Evolutionary conservation across 176 grass and related monocot species (phyloP), one percentile per base, ranked within the genome.

Genomic region (Triticum urartu): DNA sequence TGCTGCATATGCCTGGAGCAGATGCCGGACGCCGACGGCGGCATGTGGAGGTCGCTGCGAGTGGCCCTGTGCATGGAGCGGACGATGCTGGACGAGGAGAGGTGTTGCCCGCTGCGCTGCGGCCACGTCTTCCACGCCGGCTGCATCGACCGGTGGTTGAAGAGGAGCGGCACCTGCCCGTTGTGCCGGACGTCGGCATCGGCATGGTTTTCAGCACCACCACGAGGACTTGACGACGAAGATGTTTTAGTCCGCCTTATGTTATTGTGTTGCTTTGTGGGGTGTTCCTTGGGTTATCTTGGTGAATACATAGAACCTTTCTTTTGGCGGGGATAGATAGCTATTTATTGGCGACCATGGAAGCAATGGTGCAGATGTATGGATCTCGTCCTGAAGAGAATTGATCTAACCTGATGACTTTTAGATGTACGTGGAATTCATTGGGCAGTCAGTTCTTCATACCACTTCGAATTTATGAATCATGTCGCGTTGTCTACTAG

Each of bases 131-230:
- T 87, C 54, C 85, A 87, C 67, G 66, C 56, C 65, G 52, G 2
- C 1, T 87, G 67, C 38, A 65, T 79, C 21, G 77, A 73, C 67
- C 17, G 15, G 77, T 86, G 85, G 85, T 25, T 80, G 21, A 72
- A 20, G 64, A 72, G 52, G 64, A 72, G 54, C 52, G 6, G 15
- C 14, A 86, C 75, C 64, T 86, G 84, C 84, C 76, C 84, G 10
- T 38, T 17, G 25, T 72, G 76, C 65, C 76, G 64, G 35, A 38
- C 1, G 64, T 50, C 76, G 64, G 50, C 48, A 66, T 20, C 12
- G 36, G 35, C 5, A 6, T 9, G 39, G 35, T 5, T 43, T 43
- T 43, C 42, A 43, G 10, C 42, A 11, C 42, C 42, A 11, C 42
- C 42, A 43, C 42, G 42, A 43, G 11, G 42, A 43, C 42, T 43